A percentile compares a stretch with the other conserved stretches of the same genome.
Evolutionary conservation across 1,284 basidiomycete species (phyloP).

Genomic region (Fomitopsis schrenkii): DNA sequence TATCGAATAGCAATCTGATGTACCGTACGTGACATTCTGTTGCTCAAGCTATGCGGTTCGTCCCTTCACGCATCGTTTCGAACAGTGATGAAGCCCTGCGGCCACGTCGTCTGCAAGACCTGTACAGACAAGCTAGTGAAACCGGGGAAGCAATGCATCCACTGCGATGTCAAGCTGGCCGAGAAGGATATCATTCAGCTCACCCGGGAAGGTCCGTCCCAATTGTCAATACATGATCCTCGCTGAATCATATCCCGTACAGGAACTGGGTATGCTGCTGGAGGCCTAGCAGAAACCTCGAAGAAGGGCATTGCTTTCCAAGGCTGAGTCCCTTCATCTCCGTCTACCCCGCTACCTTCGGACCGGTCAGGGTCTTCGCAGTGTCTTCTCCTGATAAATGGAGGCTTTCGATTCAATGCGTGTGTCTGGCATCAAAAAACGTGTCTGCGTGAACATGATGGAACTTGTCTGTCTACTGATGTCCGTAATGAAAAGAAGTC

Average conservation of each 20-base stretch:
- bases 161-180: constrained; percentile 65
- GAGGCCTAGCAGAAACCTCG: constrained; percentile 83
- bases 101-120: constrained; percentile 83
- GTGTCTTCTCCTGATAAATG: background rate
- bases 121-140: constrained; percentile 81
- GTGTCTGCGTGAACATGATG: constrained; percentile 1
- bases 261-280: constrained; percentile 89
- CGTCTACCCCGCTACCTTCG: background rate
- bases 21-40: constrained; percentile 48
- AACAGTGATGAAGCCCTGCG: constrained; percentile 73
- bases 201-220: constrained; percentile 69
- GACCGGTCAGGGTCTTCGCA: background rate
- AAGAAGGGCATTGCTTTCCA: constrained; percentile 76
- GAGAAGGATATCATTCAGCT: constrained; percentile 74
- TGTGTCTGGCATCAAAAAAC: background rate
- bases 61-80: background rate
- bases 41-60: background rate
- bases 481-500: background rate
- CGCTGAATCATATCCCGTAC: background rate
- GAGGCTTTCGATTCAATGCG: background rate
- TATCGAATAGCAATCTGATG: constrained; percentile 75
- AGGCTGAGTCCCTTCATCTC: constrained; percentile 32
- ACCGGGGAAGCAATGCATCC: constrained; percentile 73
- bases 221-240: background rate
- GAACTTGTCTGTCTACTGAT: background rate